phyloP scores from a whole-genome alignment of 306 rosid species.

The Trichosanthes truncata region DNA sequence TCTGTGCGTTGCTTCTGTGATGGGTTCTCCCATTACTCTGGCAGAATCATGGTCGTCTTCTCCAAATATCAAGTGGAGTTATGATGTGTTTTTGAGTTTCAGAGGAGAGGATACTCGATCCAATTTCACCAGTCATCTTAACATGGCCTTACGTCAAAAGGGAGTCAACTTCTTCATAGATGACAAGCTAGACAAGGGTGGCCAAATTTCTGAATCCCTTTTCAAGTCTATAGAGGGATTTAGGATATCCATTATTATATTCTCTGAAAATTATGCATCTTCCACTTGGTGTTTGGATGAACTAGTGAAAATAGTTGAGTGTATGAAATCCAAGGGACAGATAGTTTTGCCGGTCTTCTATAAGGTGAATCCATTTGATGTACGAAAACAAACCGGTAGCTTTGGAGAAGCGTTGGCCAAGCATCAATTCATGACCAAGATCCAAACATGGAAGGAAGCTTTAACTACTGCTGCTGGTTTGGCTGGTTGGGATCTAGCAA shows the following conservation, averaged over 20 bases:
- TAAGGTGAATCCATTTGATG: not conserved
- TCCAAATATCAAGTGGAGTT: not conserved
- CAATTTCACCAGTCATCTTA: not conserved
- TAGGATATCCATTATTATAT: not conserved
- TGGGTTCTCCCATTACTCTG: not conserved
- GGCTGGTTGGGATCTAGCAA: not conserved
- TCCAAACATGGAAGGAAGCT: not conserved
- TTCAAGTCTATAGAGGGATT: not conserved
- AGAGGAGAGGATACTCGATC: not conserved
- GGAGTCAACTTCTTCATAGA: not conserved
- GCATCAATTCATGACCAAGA: not conserved
- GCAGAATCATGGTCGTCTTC: not conserved
- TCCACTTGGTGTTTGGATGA: not conserved
- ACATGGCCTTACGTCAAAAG: not conserved
- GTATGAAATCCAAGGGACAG: not conserved
- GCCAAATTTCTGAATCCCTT: not conserved
- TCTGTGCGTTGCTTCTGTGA: not conserved
- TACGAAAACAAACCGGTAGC: not conserved
- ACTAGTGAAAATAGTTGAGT: too few species aligned
- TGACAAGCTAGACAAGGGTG: not conserved
- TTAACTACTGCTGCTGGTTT: not conserved
- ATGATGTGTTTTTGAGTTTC: not conserved
- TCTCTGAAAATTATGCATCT: not conserved
- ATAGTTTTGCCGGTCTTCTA: conserved; percentile 5
- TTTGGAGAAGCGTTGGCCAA: not conserved